Conservation (phyloP, 169 alveolate species). For the Cytauxzoon felis region DNA sequence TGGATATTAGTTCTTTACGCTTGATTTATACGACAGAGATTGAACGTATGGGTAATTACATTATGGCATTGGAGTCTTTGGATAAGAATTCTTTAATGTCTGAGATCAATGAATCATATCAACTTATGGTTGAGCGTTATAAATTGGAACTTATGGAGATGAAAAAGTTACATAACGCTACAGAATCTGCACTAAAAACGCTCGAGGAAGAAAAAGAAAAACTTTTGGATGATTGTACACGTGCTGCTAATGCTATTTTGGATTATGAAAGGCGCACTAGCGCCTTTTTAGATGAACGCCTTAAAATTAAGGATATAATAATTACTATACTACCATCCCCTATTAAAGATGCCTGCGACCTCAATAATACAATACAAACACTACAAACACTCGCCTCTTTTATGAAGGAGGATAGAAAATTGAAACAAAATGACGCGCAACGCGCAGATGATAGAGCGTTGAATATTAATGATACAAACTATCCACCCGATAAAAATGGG, state of each 20-base stretch:
- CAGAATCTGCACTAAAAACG: slow-evolving; percentile 8
- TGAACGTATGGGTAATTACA: too few species aligned
- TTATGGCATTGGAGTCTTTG: slow-evolving; percentile 12
- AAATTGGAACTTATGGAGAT: too few species aligned
- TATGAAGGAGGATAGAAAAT: neutral
- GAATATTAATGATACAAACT: too few species aligned
- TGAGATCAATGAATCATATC: too few species aligned
- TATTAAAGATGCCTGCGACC: slow-evolving; percentile 16
- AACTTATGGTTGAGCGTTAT: too few species aligned
- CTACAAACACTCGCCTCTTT: neutral
- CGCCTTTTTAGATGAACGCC: slow-evolving; percentile 10
- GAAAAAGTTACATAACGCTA: neutral
- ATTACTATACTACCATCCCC: slow-evolving; percentile 29
- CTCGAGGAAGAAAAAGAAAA: slow-evolving; percentile 36
- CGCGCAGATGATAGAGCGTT: neutral
- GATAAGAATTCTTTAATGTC: too few species aligned
- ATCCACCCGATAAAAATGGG: too few species aligned
- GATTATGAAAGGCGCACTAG: slow-evolving; percentile 35
- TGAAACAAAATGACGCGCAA: neutral
- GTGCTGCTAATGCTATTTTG: slow-evolving; percentile 33
- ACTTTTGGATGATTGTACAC: slow-evolving; percentile 41
- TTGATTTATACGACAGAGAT: too few species aligned
- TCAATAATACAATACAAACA: slow-evolving; percentile 6
- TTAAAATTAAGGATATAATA: slow-evolving; percentile 8
- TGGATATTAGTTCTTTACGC: too few species aligned